phyloP scores from a whole-genome alignment of 2,329 filamentous ascomycete genomes.

The Xylogone sp. region DNA sequence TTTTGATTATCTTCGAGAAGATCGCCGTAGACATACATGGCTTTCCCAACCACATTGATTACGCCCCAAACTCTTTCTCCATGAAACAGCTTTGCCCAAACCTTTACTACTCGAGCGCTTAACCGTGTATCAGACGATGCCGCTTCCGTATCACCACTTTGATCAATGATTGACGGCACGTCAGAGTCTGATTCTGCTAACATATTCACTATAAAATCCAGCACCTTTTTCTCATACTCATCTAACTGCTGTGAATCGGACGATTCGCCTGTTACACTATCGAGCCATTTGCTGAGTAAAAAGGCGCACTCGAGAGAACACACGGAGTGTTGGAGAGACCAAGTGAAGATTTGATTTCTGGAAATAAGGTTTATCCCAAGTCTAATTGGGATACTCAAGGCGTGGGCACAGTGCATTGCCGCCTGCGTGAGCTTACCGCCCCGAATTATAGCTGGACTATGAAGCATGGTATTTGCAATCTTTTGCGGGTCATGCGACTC shows the following conservation, averaged over 20 bases:
- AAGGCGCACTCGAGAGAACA: conserved; percentile 61
- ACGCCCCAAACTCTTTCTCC: background rate
- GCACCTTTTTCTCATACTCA: background rate
- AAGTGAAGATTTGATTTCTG: conserved; percentile 55
- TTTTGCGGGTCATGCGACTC: conserved; percentile 60
- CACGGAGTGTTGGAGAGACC: conserved; percentile 60
- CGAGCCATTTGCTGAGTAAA: conserved; percentile 48
- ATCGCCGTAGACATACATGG: background rate
- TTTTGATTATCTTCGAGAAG: background rate
- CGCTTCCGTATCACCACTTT: background rate
- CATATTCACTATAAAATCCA: background rate
- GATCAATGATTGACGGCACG: background rate
- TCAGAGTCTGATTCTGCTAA: background rate
- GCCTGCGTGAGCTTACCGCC: conserved; percentile 58
- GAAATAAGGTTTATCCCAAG: conserved; percentile 61
- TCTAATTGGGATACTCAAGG: conserved; percentile 63
- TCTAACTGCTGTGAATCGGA: background rate
- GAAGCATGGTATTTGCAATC: conserved; percentile 58
- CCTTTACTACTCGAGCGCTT: background rate
- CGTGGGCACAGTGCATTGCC: conserved; percentile 64
- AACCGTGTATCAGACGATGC: background rate
- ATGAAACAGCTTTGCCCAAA: background rate
- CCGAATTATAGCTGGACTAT: conserved; percentile 54
- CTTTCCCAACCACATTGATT: background rate
- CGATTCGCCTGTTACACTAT: background rate